Percentiles rank a stretch among this genome's conserved stretches.
These are phyloP conservation scores for Daldinia vernicosa DNA, from an alignment of 495 filamentous ascomycete genomes.

Conservation along the genomic window DNA sequence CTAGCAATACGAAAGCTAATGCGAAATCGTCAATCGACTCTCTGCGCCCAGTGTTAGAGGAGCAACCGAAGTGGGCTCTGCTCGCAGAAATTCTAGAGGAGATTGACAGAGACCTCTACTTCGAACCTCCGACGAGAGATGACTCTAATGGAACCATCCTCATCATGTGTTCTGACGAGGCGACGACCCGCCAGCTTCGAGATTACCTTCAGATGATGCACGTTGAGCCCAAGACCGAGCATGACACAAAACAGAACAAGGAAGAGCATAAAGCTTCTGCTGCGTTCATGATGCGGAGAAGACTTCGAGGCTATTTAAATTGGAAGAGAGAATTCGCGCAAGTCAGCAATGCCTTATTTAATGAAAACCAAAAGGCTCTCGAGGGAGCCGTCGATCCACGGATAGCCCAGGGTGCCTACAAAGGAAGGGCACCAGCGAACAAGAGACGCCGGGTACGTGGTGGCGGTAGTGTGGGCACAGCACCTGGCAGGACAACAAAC, in stretches of 20 bases:
- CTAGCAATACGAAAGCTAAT: constrained; percentile 54
- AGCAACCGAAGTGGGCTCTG: constrained; percentile 91
- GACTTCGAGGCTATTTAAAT: constrained; percentile 84
- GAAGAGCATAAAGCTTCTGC: constrained; percentile 72
- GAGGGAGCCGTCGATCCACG: constrained; percentile 65
- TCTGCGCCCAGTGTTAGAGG: constrained; percentile 89
- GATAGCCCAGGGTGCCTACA: constrained; percentile 50
- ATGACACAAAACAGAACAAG: constrained; percentile 51
- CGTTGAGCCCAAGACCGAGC: constrained; percentile 64
- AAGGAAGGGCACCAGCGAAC: constrained; percentile 72
- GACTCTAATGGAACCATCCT: constrained; percentile 90
- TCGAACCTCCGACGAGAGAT: constrained; percentile 77
- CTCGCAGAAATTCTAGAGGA: constrained; percentile 89
- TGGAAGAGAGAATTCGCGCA: constrained; percentile 93
- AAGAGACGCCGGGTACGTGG: constrained; percentile 92
- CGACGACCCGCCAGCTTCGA: constrained; percentile 86
- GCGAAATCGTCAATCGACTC: constrained; percentile 63
- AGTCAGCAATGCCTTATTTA: constrained; percentile 76
- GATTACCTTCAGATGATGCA: constrained; percentile 94
- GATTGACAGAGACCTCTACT: constrained; percentile 90
- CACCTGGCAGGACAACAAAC: constrained; percentile 59
- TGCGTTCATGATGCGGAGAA: constrained; percentile 86
- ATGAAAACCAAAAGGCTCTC: constrained; percentile 82
- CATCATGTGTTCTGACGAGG: constrained; percentile 93
- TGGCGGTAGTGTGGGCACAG: constrained; percentile 68